A percentile compares a stretch with the other conserved stretches of the same genome.
Conservation (phyloP, 371 early-diverging fungal genomes). For the Nosema muscidifuracis region DNA sequence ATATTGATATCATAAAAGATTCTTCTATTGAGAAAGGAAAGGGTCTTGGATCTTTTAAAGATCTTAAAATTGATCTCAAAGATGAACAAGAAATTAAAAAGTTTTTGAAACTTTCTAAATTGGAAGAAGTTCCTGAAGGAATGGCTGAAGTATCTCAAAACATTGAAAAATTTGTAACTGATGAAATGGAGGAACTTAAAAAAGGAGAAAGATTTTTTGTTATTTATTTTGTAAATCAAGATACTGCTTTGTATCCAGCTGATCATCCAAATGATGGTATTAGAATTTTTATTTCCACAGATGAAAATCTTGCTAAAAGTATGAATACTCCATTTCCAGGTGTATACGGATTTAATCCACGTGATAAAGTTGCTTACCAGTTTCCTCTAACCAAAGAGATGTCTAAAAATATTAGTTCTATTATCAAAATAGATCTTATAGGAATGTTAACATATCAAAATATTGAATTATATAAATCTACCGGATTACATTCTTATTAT, state of each 20-base stretch:
- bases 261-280: slow-evolving; percentile 12
- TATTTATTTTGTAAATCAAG: slow-evolving; percentile 31
- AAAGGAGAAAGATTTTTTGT: slow-evolving; percentile 24
- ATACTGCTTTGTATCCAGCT: not conserved
- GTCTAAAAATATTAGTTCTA: not conserved
- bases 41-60: not conserved
- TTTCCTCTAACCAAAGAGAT: slow-evolving; percentile 4
- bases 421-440: slow-evolving; percentile 25
- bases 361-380: slow-evolving; percentile 29
- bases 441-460: slow-evolving; percentile 23
- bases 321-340: slow-evolving; percentile 48
- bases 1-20: no score
- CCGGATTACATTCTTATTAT: slow-evolving; percentile 34
- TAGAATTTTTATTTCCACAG: slow-evolving; percentile 42
- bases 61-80: not conserved
- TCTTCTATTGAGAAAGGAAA: slow-evolving; percentile 2
- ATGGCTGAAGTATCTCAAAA: not conserved
- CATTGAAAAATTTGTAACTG: not conserved
- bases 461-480: slow-evolving; percentile 20
- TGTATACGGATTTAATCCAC: slow-evolving; percentile 49
- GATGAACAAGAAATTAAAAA: not conserved
- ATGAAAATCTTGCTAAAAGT: slow-evolving; percentile 36
- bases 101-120: not conserved
- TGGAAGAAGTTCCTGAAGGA: not conserved
- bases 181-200: slow-evolving; percentile 14